Evolutionary conservation across 1,284 basidiomycete genomes (phyloP).

Genomic region (Ganoderma boninense): DNA sequence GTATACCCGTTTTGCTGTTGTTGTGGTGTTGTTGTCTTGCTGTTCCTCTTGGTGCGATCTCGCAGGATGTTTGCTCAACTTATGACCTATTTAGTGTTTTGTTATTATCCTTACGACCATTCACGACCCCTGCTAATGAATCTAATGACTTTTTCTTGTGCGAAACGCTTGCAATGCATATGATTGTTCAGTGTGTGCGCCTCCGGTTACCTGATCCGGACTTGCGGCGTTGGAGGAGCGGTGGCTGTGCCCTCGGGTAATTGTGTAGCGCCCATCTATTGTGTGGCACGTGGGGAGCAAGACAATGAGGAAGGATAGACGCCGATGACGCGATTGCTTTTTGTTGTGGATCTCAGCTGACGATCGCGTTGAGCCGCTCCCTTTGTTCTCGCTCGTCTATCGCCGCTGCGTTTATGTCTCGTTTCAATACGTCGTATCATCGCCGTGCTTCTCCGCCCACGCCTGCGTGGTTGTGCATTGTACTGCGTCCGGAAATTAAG

Average conservation of each 20-base stretch:
- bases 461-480: slow-evolving; percentile 2
- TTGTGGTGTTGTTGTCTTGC: background rate
- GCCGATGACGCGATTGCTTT: background rate
- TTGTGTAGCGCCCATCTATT: background rate
- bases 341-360: slow-evolving; percentile 2
- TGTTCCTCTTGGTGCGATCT: background rate
- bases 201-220: background rate
- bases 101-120: slow-evolving; percentile 17
- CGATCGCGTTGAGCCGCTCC: background rate
- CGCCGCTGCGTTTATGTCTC: slow-evolving; percentile 9
- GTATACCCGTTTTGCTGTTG: slow-evolving; percentile 5
- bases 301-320: slow-evolving; percentile 6
- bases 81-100: slow-evolving; percentile 27
- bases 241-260: background rate
- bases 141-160: background rate
- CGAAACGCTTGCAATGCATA: no score
- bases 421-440: slow-evolving; percentile 2
- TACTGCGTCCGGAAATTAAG: background rate
- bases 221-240: background rate
- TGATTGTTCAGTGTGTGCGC: no score
- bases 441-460: slow-evolving; percentile 1
- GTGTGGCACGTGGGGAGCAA: background rate
- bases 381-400: slow-evolving; percentile 15
- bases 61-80: slow-evolving; percentile 13
- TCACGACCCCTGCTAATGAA: slow-evolving; percentile 22